These are phyloP conservation scores for Pyrus betulifolia DNA, from an alignment of 306 rosid genomes.

Conservation along the genomic window DNA sequence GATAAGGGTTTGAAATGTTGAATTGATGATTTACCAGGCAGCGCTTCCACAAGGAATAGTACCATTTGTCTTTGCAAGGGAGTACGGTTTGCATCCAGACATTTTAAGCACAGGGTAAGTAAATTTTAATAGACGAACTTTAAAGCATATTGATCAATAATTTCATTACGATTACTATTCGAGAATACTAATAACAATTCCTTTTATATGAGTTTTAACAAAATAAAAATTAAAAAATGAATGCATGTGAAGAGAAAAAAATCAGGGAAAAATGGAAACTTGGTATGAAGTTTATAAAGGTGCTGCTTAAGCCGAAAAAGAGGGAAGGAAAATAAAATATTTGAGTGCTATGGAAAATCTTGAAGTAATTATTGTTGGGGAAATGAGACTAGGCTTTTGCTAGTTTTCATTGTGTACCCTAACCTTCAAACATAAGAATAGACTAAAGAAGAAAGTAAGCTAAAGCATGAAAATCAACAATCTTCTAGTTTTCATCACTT, in stretches of 20 bases:
- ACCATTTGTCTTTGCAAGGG: constrained; percentile 41
- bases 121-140: background rate
- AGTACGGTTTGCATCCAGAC: constrained; percentile 39
- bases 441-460: too few relatives aligned
- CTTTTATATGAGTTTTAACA: too few relatives aligned
- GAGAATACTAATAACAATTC: too few relatives aligned
- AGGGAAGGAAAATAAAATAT: background rate
- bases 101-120: constrained; percentile 41
- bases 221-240: too few relatives aligned
- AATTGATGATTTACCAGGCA: constrained; percentile 12
- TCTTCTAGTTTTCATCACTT: background rate
- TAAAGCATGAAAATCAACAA: background rate
- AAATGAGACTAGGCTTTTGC: background rate
- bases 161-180: too few relatives aligned
- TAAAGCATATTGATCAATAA: too few relatives aligned
- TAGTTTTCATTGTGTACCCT: background rate
- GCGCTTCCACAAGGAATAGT: constrained; percentile 49
- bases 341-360: background rate
- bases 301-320: background rate
- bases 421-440: background rate
- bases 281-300: background rate
- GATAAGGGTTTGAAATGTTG: background rate
- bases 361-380: background rate
- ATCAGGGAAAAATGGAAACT: too few relatives aligned
- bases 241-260: too few relatives aligned